Evolutionary conservation across 164 flowering plant genomes (phyloP).

Genomic region (Houttuynia cordata): DNA sequence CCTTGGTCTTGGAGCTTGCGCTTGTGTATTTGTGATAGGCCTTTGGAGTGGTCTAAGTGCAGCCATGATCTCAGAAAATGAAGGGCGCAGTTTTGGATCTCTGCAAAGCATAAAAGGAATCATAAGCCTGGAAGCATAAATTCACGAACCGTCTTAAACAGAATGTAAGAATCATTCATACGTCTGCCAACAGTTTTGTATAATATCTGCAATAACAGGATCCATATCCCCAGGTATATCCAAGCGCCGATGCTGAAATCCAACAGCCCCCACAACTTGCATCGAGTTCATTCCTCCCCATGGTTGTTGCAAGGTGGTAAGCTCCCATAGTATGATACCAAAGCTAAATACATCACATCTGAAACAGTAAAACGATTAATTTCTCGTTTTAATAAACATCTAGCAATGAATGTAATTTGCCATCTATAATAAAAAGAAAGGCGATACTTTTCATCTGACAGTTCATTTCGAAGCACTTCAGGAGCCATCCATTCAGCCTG

Average conservation of each 20-base stretch:
- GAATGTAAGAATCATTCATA: slow-evolving; percentile 15
- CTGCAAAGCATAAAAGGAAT: slow-evolving; percentile 23
- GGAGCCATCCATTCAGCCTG: slow-evolving; percentile 99
- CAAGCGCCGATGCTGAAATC: slow-evolving; percentile 94
- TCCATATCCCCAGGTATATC: slow-evolving; percentile 81
- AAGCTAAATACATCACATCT: slow-evolving; percentile 96
- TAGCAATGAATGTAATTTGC: neutral
- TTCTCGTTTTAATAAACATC: neutral
- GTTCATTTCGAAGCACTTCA: slow-evolving; percentile 92
- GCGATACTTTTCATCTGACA: slow-evolving; percentile 83
- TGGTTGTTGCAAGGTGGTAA: slow-evolving; percentile 81
- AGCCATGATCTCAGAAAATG: slow-evolving; percentile 87
- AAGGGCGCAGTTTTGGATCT: slow-evolving; percentile 76
- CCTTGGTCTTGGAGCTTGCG: slow-evolving; percentile 27
- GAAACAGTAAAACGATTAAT: slow-evolving; percentile 9
- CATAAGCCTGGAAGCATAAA: neutral
- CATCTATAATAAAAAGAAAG: neutral
- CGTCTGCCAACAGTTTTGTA: slow-evolving; percentile 87
- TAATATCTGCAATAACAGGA: slow-evolving; percentile 70
- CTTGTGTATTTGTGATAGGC: slow-evolving; percentile 44
- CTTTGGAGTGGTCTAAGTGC: slow-evolving; percentile 77
- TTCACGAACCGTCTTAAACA: neutral
- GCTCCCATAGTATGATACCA: slow-evolving; percentile 96
- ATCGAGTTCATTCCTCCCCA: slow-evolving; percentile 99
- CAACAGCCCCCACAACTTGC: slow-evolving; percentile 99